These are phyloP conservation scores for Podaxis sp. DNA, from an alignment of 768 basidiomycete genomes.

Conservation along the genomic window DNA sequence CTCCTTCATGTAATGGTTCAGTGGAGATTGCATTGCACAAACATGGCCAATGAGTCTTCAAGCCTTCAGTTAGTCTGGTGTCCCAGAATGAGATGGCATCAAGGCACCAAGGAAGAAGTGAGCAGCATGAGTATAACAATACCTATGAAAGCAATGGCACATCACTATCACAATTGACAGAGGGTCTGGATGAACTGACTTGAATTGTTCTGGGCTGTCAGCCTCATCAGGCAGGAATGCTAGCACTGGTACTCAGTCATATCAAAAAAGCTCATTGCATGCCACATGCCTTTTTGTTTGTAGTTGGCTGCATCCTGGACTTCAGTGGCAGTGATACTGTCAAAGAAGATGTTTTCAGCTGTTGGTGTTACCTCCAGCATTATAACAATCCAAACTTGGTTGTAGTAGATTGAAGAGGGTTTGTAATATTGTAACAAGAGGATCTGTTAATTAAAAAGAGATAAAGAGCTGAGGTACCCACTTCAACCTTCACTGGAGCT, in stretches of 20 bases:
- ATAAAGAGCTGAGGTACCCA: background rate
- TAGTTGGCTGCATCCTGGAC: constrained; percentile 41
- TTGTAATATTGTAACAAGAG: background rate
- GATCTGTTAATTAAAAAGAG: background rate
- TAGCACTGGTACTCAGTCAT: constrained; percentile 19
- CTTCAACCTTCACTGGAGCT: background rate
- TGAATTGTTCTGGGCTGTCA: constrained; percentile 52
- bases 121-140: constrained; percentile 53
- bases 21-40: constrained; percentile 59
- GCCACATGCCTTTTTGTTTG: constrained; percentile 33
- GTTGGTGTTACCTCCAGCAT: constrained; percentile 1
- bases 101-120: constrained; percentile 72
- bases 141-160: background rate
- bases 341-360: constrained; percentile 30
- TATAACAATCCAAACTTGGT: background rate
- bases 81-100: constrained; percentile 18
- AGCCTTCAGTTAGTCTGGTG: constrained; percentile 5
- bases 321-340: constrained; percentile 41
- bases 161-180: background rate
- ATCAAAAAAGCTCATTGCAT: background rate
- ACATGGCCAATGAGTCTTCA: constrained; percentile 61
- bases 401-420: background rate
- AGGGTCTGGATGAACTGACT: constrained; percentile 28
- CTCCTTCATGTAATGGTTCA: constrained; percentile 50
- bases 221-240: constrained; percentile 66